Evolutionary conservation across 73 alveolate genomes (phyloP).

Genomic region (Tetrahymena thermophila): DNA sequence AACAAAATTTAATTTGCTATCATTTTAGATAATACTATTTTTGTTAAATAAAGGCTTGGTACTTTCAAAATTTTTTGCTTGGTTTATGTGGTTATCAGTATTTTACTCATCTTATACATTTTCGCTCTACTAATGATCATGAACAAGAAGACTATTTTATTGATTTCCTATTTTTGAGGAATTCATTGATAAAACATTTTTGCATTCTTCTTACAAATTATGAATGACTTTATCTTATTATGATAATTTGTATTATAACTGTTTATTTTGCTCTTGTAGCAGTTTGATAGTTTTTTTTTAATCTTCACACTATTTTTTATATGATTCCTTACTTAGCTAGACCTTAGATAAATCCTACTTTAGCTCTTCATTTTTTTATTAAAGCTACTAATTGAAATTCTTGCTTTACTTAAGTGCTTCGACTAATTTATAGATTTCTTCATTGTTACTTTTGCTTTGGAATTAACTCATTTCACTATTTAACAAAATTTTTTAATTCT

Average conservation of each 20-base stretch:
- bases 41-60: neutral
- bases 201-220: neutral
- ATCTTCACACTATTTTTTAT: neutral
- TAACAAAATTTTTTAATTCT: neutral
- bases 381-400: neutral
- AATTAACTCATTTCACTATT: neutral
- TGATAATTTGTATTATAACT: neutral
- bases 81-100: neutral
- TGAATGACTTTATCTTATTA: neutral
- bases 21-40: neutral
- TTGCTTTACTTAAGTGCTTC: neutral
- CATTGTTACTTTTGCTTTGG: neutral
- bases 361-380: neutral
- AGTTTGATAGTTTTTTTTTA: neutral
- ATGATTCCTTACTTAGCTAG: neutral
- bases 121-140: neutral
- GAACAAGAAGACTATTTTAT: neutral
- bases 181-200: neutral
- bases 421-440: neutral
- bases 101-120: neutral
- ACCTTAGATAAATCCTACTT: neutral
- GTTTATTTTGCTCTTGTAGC: neutral
- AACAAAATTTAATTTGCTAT: neutral
- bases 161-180: neutral
- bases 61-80: neutral